Percentiles rank a stretch among this genome's conserved stretches.
Conservation (phyloP, 1,139 yeast genomes). For the Yamadazyma sp. region DNA sequence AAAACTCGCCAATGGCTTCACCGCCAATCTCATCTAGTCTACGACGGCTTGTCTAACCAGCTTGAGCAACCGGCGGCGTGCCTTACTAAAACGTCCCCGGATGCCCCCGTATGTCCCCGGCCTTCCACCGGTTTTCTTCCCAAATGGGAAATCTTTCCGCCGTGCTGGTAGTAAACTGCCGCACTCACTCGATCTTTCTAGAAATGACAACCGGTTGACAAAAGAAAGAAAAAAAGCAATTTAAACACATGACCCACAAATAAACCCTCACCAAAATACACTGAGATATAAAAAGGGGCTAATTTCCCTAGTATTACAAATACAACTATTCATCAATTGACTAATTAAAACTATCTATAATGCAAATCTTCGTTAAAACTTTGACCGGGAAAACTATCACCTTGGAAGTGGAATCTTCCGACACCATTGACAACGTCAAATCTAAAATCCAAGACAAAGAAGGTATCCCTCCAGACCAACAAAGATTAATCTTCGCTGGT, state of each 20-base stretch:
- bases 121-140: background rate
- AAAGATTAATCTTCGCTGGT: constrained; percentile 59
- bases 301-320: constrained; percentile 5
- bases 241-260: constrained; percentile 9
- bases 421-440: constrained; percentile 67
- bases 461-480: constrained; percentile 55
- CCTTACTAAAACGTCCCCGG: background rate
- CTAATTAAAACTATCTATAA: constrained; percentile 31
- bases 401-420: constrained; percentile 67
- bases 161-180: background rate
- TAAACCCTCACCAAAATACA: constrained; percentile 1
- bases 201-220: constrained; percentile 2
- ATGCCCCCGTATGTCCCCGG: too few relatives aligned
- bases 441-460: constrained; percentile 55
- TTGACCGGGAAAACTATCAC: constrained; percentile 86
- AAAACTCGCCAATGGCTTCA: too few relatives aligned
- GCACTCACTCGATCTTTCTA: constrained; percentile 2
- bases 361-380: constrained; percentile 97
- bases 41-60: too few relatives aligned
- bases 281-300: constrained; percentile 10
- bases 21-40: too few relatives aligned
- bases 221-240: constrained; percentile 12
- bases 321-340: constrained; percentile 2
- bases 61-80: too few relatives aligned
- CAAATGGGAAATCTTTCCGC: background rate